Conservation (phyloP, 352 stramenopile species). For the Globisporangium alternatum region DNA sequence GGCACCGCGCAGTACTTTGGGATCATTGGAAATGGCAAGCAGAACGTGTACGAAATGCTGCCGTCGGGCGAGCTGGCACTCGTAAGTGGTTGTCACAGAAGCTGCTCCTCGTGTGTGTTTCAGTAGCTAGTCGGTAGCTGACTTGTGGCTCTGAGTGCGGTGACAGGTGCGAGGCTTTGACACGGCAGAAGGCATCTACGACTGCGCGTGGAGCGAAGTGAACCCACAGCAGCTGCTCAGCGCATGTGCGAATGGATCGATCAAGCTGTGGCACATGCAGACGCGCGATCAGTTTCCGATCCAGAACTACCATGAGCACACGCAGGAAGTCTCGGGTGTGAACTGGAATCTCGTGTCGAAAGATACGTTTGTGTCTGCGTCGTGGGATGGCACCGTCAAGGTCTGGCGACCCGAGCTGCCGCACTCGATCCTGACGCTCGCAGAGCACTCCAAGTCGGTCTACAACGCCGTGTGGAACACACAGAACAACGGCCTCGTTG, state of each 20-base stretch:
- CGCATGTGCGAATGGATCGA: slow-evolving; percentile 77
- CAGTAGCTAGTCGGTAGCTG: too few relatives aligned
- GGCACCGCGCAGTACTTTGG: slow-evolving; percentile 91
- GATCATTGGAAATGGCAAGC: slow-evolving; percentile 89
- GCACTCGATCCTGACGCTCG: slow-evolving; percentile 71
- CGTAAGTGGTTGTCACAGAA: slow-evolving; percentile 26
- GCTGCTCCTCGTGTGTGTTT: neutral
- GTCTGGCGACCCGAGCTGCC: slow-evolving; percentile 78
- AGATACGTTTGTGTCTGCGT: slow-evolving; percentile 82
- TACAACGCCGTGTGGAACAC: slow-evolving; percentile 89
- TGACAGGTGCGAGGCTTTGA: slow-evolving; percentile 83
- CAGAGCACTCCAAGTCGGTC: slow-evolving; percentile 71
- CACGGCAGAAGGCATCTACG: slow-evolving; percentile 87
- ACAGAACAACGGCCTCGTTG: slow-evolving; percentile 59
- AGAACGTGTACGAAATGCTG: slow-evolving; percentile 81
- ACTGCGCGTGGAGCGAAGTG: slow-evolving; percentile 89
- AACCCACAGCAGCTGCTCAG: slow-evolving; percentile 85
- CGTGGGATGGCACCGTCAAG: slow-evolving; percentile 87
- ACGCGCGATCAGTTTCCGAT: slow-evolving; percentile 88
- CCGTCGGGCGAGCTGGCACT: slow-evolving; percentile 57
- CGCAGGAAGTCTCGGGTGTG: slow-evolving; percentile 83
- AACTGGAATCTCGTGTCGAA: slow-evolving; percentile 92
- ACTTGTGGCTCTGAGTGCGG: neutral
- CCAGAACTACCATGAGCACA: slow-evolving; percentile 84
- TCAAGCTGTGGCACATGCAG: slow-evolving; percentile 91